These are phyloP conservation scores for Pseudohalonectria lignicola DNA, from an alignment of 2,329 filamentous ascomycete genomes.

Conservation along the genomic window DNA sequence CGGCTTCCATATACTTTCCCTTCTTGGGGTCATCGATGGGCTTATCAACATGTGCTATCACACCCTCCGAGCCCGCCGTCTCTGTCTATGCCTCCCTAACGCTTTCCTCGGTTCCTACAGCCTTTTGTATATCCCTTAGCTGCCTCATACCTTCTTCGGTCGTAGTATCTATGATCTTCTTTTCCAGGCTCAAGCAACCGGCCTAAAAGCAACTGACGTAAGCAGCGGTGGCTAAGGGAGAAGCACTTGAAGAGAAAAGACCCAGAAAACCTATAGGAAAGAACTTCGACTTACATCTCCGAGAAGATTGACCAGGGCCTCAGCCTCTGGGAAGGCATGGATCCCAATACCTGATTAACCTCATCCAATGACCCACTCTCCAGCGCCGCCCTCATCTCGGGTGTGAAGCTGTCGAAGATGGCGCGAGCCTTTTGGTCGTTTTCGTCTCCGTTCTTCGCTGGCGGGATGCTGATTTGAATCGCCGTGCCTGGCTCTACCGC, in stretches of 20 bases:
- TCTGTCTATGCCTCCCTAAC: too few relatives aligned
- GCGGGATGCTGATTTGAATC: conserved; percentile 78
- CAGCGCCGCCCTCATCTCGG: conserved; percentile 68
- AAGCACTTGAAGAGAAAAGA: too few relatives aligned
- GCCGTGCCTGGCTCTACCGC: conserved; percentile 88
- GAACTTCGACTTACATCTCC: conserved; percentile 56
- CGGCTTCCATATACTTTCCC: too few relatives aligned
- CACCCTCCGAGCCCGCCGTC: too few relatives aligned
- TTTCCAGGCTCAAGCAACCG: conserved; percentile 62
- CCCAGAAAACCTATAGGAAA: too few relatives aligned
- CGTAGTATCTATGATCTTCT: conserved; percentile 90
- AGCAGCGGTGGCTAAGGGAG: too few relatives aligned
- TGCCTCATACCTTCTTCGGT: conserved; percentile 74
- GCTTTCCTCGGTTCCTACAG: too few relatives aligned
- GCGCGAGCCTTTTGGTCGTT: conserved; percentile 52
- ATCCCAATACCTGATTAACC: conserved; percentile 76
- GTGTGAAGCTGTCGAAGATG: conserved; percentile 76
- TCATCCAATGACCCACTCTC: conserved; percentile 79
- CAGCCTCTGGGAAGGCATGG: conserved; percentile 79
- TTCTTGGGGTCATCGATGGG: too few relatives aligned
- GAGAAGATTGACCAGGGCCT: conserved; percentile 67
- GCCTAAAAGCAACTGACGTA: too few relatives aligned
- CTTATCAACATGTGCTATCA: too few relatives aligned
- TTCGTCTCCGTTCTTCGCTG: conserved; percentile 54
- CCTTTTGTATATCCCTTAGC: conserved; percentile 60